phyloP scores from a whole-genome alignment of 495 filamentous ascomycete species.

The Collariella sp. region DNA sequence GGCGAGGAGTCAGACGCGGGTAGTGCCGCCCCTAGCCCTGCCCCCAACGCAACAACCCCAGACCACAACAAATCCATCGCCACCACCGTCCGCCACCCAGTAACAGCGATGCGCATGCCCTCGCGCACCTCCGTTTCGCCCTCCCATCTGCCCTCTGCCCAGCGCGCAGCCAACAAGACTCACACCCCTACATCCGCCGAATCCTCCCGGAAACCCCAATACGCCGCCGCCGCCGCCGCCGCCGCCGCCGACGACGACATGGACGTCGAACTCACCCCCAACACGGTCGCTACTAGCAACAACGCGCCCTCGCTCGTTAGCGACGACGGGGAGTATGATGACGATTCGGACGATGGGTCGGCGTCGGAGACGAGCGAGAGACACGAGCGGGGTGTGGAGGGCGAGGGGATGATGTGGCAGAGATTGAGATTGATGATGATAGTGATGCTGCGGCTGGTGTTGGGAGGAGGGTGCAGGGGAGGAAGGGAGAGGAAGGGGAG shows the following conservation, averaged over 20 bases:
- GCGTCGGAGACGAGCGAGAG: constrained; percentile 39
- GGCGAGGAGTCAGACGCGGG: constrained; percentile 44
- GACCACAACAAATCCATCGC: constrained; percentile 18
- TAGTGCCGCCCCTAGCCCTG: too few relatives aligned
- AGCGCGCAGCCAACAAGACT: constrained; percentile 50
- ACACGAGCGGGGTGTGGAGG: constrained; percentile 33
- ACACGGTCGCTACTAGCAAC: constrained; percentile 71
- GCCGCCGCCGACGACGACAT: constrained; percentile 44
- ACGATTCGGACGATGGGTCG: constrained; percentile 45
- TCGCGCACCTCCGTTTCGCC: constrained; percentile 51
- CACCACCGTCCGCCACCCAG: constrained; percentile 28
- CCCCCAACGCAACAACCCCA: too few relatives aligned
- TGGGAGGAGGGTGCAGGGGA: too few relatives aligned
- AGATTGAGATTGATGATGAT: constrained; percentile 41
- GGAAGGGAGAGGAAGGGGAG: too few relatives aligned
- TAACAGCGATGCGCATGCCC: constrained; percentile 47
- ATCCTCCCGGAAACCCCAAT: constrained; percentile 32
- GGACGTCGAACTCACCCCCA: constrained; percentile 64
- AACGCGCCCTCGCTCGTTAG: constrained; percentile 77
- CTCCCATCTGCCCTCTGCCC: constrained; percentile 28
- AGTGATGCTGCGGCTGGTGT: too few relatives aligned
- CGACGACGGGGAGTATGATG: constrained; percentile 76
- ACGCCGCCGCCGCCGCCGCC: too few relatives aligned
- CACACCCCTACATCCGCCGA: constrained; percentile 14
- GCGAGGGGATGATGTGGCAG: constrained; percentile 45